These are phyloP conservation scores for Malassezia globosa DNA, from an alignment of 1,284 basidiomycete genomes.

Conservation along the genomic window DNA sequence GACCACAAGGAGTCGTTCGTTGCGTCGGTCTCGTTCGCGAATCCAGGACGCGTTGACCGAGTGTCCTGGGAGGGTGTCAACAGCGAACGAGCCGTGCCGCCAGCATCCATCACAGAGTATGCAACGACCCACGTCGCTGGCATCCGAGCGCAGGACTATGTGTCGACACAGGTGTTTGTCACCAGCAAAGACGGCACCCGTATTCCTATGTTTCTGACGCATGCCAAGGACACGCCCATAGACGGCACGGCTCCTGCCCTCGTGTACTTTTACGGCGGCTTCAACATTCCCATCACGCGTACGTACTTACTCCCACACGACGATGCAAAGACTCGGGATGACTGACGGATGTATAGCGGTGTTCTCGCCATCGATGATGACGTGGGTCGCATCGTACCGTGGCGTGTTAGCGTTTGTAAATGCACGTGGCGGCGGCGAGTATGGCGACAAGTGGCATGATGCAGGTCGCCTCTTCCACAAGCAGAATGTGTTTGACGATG, in stretches of 20 bases:
- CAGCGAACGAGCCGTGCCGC: constrained; percentile 10
- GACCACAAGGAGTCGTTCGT: constrained; percentile 61
- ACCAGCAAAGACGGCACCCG: constrained; percentile 67
- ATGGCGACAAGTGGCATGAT: constrained; percentile 57
- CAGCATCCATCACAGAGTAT: constrained; percentile 54
- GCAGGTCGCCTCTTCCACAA: constrained; percentile 39
- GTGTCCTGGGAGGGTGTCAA: constrained; percentile 40
- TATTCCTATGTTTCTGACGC: constrained; percentile 75
- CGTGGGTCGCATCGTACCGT: constrained; percentile 64
- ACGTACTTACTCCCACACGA: not conserved
- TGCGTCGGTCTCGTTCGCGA: constrained; percentile 60
- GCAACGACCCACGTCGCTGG: constrained; percentile 58
- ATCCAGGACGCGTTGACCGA: constrained; percentile 56
- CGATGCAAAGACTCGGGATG: no score
- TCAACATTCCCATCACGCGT: constrained; percentile 54
- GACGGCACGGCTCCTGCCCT: constrained; percentile 68
- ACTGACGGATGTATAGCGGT: constrained; percentile 51
- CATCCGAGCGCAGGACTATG: constrained; percentile 61
- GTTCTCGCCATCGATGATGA: constrained; percentile 64
- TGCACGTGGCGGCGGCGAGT: constrained; percentile 66
- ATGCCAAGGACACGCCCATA: constrained; percentile 59
- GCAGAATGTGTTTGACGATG: constrained; percentile 65
- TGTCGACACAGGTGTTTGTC: constrained; percentile 56
- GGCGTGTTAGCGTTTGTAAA: constrained; percentile 59
- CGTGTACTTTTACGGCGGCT: constrained; percentile 58